Evolutionary conservation across 495 filamentous ascomycete genomes (phyloP).

Genomic region (Talaromyces proteolyticus): DNA sequence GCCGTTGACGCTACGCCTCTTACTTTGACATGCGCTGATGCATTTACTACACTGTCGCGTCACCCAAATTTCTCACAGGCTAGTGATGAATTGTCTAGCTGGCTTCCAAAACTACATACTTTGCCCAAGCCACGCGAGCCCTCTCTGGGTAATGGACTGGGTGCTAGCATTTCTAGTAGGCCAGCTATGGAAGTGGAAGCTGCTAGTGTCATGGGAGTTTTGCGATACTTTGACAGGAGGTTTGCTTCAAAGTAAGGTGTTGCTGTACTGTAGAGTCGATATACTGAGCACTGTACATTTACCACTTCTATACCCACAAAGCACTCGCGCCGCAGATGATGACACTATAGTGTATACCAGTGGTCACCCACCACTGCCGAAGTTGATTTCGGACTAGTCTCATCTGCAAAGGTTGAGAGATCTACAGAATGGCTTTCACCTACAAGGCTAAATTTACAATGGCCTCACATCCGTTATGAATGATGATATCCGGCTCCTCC

Average conservation of each 20-base stretch:
- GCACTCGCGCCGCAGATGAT: no score
- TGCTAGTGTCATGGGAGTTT: conserved; percentile 78
- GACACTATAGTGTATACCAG: no score
- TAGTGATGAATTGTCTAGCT: conserved; percentile 65
- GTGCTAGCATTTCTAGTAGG: conserved; percentile 21
- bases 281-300: no score
- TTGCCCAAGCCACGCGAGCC: conserved; percentile 38
- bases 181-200: conserved; percentile 76
- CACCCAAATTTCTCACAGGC: conserved; percentile 76
- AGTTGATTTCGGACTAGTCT: no score
- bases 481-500: no score
- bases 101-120: conserved; percentile 69
- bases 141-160: conserved; percentile 17
- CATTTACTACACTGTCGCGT: conserved; percentile 74
- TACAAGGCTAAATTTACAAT: no score
- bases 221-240: conserved; percentile 75
- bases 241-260: conserved; percentile 55
- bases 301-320: no score
- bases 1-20: conserved; percentile 19
- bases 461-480: no score
- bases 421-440: no score
- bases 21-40: conserved; percentile 64
- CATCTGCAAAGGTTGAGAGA: no score
- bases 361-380: no score
- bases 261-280: no score